phyloP scores from a whole-genome alignment of 768 basidiomycete species.

The Boletus pseudo-olivaceus region DNA sequence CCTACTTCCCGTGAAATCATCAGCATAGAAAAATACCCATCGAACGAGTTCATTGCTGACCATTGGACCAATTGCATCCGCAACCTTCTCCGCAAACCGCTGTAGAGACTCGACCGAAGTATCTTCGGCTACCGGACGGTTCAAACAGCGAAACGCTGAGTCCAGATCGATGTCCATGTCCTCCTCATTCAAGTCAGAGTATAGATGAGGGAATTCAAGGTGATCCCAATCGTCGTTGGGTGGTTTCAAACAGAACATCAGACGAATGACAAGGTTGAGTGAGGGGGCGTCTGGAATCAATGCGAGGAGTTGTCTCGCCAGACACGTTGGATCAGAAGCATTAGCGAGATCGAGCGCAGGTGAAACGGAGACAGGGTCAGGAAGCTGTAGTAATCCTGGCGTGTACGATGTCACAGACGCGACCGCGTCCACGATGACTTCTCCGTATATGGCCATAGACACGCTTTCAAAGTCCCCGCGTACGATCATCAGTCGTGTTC shows the following conservation, averaged over 20 bases:
- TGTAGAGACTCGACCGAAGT: constrained; percentile 46
- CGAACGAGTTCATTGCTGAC: constrained; percentile 35
- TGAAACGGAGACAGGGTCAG: constrained; percentile 40
- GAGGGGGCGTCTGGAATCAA: constrained; percentile 62
- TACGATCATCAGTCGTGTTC: constrained; percentile 77
- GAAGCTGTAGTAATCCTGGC: constrained; percentile 36
- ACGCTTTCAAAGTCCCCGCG: constrained; percentile 68
- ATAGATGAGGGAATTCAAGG: constrained; percentile 67
- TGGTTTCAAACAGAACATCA: constrained; percentile 80
- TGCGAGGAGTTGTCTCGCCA: constrained; percentile 60
- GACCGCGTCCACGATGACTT: constrained; percentile 47
- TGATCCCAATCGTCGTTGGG: constrained; percentile 77
- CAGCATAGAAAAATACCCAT: background rate
- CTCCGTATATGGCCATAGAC: constrained; percentile 43
- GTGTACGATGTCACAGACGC: constrained; percentile 38
- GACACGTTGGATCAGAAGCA: constrained; percentile 51
- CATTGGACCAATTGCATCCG: constrained; percentile 53
- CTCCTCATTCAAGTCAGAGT: constrained; percentile 55
- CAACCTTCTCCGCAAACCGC: constrained; percentile 54
- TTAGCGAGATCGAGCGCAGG: constrained; percentile 58
- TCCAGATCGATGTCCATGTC: constrained; percentile 57
- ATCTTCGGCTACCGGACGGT: constrained; percentile 59
- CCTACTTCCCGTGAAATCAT: constrained; percentile 33
- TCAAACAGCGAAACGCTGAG: constrained; percentile 48
- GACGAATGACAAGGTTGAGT: constrained; percentile 59